Base-by-base conservation (phyloP, 139 green algal genomes). In the Coccomyxa sp. region DNA sequence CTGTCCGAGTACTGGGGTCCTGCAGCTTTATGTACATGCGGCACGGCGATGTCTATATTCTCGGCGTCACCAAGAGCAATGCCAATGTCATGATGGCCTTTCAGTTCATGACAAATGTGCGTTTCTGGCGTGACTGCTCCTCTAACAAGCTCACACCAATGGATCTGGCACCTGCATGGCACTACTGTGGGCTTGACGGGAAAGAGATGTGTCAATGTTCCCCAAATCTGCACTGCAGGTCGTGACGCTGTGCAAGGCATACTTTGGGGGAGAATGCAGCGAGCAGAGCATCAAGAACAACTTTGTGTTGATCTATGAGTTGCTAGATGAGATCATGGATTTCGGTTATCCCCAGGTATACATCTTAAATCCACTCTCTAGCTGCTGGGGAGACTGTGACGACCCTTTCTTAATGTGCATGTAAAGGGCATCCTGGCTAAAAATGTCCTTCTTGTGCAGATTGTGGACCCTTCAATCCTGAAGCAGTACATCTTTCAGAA, bases 261-360 rank as follows among this genome's bases (percentile, higher is more conserved):
- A 99, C 89, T 99, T 98, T 87, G 89, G 92, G 21, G 94, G 93
- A 18, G 88, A 95, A 13, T 93, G 98, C 63, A 94, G 89, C 58
- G 96, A 98, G 85, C 89, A 92, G 18, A 89, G 88, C 68, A 91
- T 98, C 32, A 89, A 92, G 68, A 91, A 91, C 85, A 98, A 99
- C 88, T 98, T 98, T 90, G 92, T 98, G n/a, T 89, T 99, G 15
- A 98, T 99, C 79, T 98, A 98, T 85, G 96, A 98, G 90, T 88
- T 98, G 81, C 90, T 98, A 45, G 96, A 98, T 88, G 93, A 96
- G 51, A 85, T 89, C 27, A 67, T 97, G 82, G 96, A 98, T 89
- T 95, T 94, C 87, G 96, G 96, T 0, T 96, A 96, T 74, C 96
- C 96, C 25, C 95, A 98, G 84, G 88, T 92, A 77, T 0, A 82